phyloP scores from a whole-genome alignment of 1,284 basidiomycete species.

The Ustilago crameri region DNA sequence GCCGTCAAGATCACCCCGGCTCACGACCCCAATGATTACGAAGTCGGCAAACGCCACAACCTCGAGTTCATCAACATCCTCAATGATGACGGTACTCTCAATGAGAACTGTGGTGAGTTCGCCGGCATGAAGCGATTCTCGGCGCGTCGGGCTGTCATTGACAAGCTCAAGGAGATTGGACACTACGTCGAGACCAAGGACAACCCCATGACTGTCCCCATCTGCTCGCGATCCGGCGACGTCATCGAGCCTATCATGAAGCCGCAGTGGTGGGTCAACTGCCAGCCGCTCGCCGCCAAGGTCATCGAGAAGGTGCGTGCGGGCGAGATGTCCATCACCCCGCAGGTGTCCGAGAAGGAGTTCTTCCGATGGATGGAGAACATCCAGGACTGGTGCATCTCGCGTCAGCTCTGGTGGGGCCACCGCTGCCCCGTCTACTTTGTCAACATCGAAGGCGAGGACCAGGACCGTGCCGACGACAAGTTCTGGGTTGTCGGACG shows the following conservation, averaged over 20 bases:
- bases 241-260: conserved; percentile 95
- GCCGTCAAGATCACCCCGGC: conserved; percentile 99
- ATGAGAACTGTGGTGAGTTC: conserved; percentile 88
- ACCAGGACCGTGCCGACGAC: conserved; percentile 73
- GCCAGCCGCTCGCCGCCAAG: conserved; percentile 84
- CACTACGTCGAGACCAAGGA: conserved; percentile 92
- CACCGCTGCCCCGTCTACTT: conserved; percentile 96
- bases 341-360: conserved; percentile 87
- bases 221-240: conserved; percentile 75
- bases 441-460: conserved; percentile 83
- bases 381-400: conserved; percentile 99
- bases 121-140: conserved; percentile 85
- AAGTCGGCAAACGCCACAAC: conserved; percentile 87
- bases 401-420: conserved; percentile 99
- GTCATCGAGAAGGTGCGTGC: conserved; percentile 78
- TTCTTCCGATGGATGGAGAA: conserved; percentile 97
- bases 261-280: conserved; percentile 99
- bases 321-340: conserved; percentile 74
- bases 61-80: conserved; percentile 94
- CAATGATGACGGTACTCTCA: conserved; percentile 97
- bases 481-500: conserved; percentile 84
- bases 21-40: conserved; percentile 97
- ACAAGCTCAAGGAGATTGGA: conserved; percentile 85
- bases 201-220: conserved; percentile 67
- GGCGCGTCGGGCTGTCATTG: conserved; percentile 84